Evolutionary conservation across 2,329 filamentous ascomycete species (phyloP).

Genomic region (Trichophyton mentagrophytes): DNA sequence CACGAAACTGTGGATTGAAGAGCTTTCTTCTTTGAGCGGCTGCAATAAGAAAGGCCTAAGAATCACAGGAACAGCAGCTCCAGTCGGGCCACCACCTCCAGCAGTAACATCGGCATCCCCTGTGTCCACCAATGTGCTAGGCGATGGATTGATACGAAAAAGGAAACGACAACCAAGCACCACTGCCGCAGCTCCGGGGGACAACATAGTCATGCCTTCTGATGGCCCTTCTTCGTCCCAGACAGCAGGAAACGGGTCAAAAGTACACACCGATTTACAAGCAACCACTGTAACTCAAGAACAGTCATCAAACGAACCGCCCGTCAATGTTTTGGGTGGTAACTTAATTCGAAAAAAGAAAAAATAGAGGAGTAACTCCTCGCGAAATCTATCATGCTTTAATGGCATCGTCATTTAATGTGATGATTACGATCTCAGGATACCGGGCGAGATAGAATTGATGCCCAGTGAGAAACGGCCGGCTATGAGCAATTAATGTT

Average conservation of each 20-base stretch:
- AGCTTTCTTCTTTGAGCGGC: conserved; percentile 29
- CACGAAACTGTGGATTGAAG: conserved; percentile 30
- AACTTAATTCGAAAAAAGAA: conserved; percentile 31
- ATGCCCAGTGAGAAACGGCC: no score
- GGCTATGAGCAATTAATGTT: no score
- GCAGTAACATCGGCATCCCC: neutral
- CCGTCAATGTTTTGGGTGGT: conserved; percentile 28
- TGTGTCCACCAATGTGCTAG: conserved; percentile 18
- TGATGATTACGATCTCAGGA: neutral
- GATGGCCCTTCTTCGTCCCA: neutral
- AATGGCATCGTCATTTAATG: neutral
- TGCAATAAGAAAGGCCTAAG: conserved; percentile 25
- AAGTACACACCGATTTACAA: neutral
- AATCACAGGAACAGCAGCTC: conserved; percentile 20
- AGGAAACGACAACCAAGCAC: conserved; percentile 22
- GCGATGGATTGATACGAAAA: conserved; percentile 26
- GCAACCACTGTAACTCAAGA: neutral
- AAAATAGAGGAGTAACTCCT: conserved; percentile 15
- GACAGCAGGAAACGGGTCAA: neutral
- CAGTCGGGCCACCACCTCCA: neutral
- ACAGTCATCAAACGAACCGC: neutral
- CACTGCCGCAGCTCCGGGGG: neutral
- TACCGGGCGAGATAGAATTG: neutral
- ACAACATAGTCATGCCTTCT: neutral
- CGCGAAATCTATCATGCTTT: no score